These are phyloP conservation scores for Saksenaea oblongispora DNA, from an alignment of 371 early-diverging fungal species.

Conservation along the genomic window DNA sequence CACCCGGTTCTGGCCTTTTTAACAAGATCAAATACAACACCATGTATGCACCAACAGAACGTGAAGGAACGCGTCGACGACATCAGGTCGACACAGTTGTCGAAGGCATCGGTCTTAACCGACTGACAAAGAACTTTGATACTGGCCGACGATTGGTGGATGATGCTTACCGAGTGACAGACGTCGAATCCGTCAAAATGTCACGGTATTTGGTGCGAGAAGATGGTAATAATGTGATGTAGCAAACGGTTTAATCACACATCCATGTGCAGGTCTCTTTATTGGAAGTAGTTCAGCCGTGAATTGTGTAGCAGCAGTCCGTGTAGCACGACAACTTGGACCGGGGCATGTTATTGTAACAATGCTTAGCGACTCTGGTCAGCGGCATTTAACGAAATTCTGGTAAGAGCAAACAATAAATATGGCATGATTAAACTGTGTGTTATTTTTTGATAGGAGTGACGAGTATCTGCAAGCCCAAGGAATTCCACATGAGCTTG, in stretches of 20 bases:
- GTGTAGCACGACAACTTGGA: constrained; percentile 69
- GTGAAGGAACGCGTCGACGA: constrained; percentile 87
- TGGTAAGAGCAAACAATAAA: constrained; percentile 53
- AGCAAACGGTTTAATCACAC: not conserved
- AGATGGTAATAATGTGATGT: constrained; percentile 61
- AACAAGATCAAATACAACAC: constrained; percentile 89
- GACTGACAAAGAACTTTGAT: constrained; percentile 89
- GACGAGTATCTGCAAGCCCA: constrained; percentile 41
- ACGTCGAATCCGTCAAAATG: constrained; percentile 93
- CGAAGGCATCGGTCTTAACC: constrained; percentile 95
- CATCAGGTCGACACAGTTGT: constrained; percentile 97
- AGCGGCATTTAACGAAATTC: constrained; percentile 83
- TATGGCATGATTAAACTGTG: not conserved
- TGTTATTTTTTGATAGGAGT: constrained; percentile 12
- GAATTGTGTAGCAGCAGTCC: constrained; percentile 88
- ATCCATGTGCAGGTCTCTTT: constrained; percentile 61
- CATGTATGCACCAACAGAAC: constrained; percentile 86
- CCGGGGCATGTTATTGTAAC: constrained; percentile 87
- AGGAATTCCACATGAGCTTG: constrained; percentile 30
- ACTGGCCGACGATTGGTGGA: constrained; percentile 67
- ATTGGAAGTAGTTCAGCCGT: constrained; percentile 92
- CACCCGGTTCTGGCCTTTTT: constrained; percentile 90
- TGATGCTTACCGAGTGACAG: constrained; percentile 86
- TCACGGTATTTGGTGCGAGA: constrained; percentile 78
- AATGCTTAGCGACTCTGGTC: constrained; percentile 81